Percentiles rank a stretch among this genome's conserved stretches.
Conservation (phyloP, 768 basidiomycete genomes). For the Trichaptum fuscoviolaceum region DNA sequence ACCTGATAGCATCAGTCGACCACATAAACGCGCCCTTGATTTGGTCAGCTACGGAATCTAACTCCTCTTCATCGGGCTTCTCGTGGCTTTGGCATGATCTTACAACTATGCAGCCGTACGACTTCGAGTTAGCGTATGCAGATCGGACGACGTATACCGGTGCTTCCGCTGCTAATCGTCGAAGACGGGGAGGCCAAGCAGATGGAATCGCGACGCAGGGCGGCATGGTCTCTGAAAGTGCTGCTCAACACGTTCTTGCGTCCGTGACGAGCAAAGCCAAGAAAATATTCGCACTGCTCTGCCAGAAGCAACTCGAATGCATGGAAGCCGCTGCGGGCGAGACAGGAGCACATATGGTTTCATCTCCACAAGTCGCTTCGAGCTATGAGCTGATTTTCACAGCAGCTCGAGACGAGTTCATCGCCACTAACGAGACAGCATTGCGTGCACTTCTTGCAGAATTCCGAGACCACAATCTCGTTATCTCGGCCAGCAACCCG, state of each 20-base stretch:
- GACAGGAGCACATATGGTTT: neutral
- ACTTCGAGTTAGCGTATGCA: conserved; percentile 64
- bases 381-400: conserved; percentile 67
- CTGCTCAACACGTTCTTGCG: conserved; percentile 74
- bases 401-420: conserved; percentile 73
- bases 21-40: conserved; percentile 79
- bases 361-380: conserved; percentile 41
- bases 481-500: conserved; percentile 43
- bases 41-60: conserved; percentile 70
- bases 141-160: conserved; percentile 61
- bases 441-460: conserved; percentile 80
- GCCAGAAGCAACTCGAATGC: conserved; percentile 56
- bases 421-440: conserved; percentile 85
- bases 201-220: conserved; percentile 26
- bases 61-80: conserved; percentile 42
- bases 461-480: conserved; percentile 85
- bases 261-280: conserved; percentile 86
- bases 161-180: conserved; percentile 32
- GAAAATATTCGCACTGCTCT: conserved; percentile 73
- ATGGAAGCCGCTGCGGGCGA: conserved; percentile 22
- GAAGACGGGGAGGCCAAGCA: conserved; percentile 18
- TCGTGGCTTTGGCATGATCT: conserved; percentile 87
- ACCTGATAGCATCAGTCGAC: conserved; percentile 81
- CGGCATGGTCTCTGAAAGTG: conserved; percentile 63
- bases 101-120: conserved; percentile 80